Conservation (phyloP, 495 filamentous ascomycete species). For the Letharia columbiana region DNA sequence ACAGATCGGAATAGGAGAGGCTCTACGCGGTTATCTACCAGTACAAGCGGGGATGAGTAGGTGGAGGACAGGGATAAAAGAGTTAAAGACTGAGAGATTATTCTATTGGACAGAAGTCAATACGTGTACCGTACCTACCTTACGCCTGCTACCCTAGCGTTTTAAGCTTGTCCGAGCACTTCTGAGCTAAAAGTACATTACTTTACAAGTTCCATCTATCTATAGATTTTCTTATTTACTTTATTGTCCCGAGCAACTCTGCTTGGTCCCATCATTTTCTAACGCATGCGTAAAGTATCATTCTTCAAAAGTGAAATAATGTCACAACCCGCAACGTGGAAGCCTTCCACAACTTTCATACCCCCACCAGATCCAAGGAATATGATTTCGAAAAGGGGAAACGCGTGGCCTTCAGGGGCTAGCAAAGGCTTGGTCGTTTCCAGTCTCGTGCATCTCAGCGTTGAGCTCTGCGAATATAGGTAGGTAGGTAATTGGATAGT, state of each 20-base stretch:
- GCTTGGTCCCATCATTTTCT: neutral
- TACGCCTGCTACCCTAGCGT: too few species aligned
- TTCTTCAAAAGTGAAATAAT: neutral
- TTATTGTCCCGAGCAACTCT: too few species aligned
- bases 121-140: neutral
- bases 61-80: neutral
- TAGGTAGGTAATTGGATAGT: too few species aligned
- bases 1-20: conserved; percentile 5
- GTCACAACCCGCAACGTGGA: neutral
- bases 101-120: neutral
- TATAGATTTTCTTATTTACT: neutral
- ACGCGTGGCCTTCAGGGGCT: neutral
- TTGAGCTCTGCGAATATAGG: neutral
- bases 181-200: neutral
- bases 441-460: neutral
- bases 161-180: neutral
- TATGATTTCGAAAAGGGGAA: neutral
- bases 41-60: neutral
- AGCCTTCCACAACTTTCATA: neutral
- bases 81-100: neutral
- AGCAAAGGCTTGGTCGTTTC: neutral
- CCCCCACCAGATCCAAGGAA: neutral
- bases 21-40: conserved; percentile 5
- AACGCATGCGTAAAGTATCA: neutral
- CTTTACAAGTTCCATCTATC: neutral